These are phyloP conservation scores for Epichloe aotearoae DNA, from an alignment of 2,329 filamentous ascomycete species.

Conservation along the genomic window DNA sequence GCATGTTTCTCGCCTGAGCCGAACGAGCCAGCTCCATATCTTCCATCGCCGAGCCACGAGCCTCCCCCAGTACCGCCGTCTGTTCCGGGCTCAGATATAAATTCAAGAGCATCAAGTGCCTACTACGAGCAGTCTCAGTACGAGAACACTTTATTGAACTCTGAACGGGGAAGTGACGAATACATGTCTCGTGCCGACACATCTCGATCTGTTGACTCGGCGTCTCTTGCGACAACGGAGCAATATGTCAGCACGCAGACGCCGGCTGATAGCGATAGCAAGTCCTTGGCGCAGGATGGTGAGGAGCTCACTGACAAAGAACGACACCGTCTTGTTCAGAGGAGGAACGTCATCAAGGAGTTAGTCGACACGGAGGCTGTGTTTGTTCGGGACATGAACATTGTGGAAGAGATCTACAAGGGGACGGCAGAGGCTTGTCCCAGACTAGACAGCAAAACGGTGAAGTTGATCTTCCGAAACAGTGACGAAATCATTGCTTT, in stretches of 20 bases:
- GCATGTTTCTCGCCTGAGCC: slow-evolving; percentile 27
- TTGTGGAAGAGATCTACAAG: slow-evolving; percentile 95
- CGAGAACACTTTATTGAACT: slow-evolving; percentile 29
- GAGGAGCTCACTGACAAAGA: slow-evolving; percentile 37
- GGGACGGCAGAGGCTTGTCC: slow-evolving; percentile 75
- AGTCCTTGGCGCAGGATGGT: slow-evolving; percentile 22
- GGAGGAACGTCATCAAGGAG: slow-evolving; percentile 79
- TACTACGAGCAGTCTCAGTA: slow-evolving; percentile 25
- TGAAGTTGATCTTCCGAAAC: slow-evolving; percentile 86
- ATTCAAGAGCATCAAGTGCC: slow-evolving; percentile 28
- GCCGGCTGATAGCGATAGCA: slow-evolving; percentile 24
- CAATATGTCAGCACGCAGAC: slow-evolving; percentile 24
- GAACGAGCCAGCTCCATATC: slow-evolving; percentile 16
- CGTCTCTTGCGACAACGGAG: slow-evolving; percentile 31
- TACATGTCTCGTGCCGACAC: slow-evolving; percentile 28
- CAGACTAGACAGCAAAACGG: slow-evolving; percentile 67
- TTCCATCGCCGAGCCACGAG: slow-evolving; percentile 34
- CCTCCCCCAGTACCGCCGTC: slow-evolving; percentile 37
- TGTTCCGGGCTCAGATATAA: slow-evolving; percentile 20
- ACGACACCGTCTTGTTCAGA: slow-evolving; percentile 61
- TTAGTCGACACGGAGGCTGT: slow-evolving; percentile 83
- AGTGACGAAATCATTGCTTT: slow-evolving; percentile 83
- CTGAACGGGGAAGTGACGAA: slow-evolving; percentile 33
- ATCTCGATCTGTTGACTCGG: slow-evolving; percentile 32
- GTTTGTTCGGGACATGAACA: slow-evolving; percentile 91